phyloP scores from a whole-genome alignment of 1,284 basidiomycete species.

The Cryptococcus sp. region DNA sequence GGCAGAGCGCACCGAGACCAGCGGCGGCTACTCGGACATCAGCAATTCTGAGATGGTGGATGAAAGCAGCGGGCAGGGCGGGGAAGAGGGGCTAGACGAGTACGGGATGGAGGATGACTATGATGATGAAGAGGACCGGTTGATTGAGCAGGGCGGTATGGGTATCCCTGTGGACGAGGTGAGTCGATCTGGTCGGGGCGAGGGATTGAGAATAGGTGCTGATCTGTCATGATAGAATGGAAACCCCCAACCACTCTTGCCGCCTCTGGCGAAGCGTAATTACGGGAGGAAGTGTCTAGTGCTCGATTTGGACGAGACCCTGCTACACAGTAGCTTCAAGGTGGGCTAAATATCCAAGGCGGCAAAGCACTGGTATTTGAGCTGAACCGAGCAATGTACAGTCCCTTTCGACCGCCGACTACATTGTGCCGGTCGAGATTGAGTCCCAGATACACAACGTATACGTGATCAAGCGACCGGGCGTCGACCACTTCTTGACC shows the following conservation, averaged over 20 bases:
- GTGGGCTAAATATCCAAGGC: too few species aligned
- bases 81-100: slow-evolving; percentile 53
- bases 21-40: slow-evolving; percentile 31
- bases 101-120: slow-evolving; percentile 53
- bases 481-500: slow-evolving; percentile 93
- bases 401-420: slow-evolving; percentile 95
- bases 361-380: too few species aligned
- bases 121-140: slow-evolving; percentile 71
- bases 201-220: slow-evolving; percentile 1
- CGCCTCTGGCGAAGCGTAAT: slow-evolving; percentile 68
- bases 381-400: slow-evolving; percentile 46
- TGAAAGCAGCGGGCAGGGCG: slow-evolving; percentile 54
- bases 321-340: slow-evolving; percentile 92
- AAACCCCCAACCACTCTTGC: slow-evolving; percentile 74
- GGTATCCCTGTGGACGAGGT: slow-evolving; percentile 77
- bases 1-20: slow-evolving; percentile 29
- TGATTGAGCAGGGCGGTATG: slow-evolving; percentile 74
- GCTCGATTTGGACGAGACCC: slow-evolving; percentile 91
- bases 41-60: slow-evolving; percentile 43
- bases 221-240: slow-evolving; percentile 61
- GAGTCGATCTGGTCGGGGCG: slow-evolving; percentile 37
- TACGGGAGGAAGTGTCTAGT: slow-evolving; percentile 86
- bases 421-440: slow-evolving; percentile 98
- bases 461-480: slow-evolving; percentile 97
- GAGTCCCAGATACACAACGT: slow-evolving; percentile 98